Base-by-base conservation (phyloP, 345 rosid species). In the Moricandia moricandioides region DNA sequence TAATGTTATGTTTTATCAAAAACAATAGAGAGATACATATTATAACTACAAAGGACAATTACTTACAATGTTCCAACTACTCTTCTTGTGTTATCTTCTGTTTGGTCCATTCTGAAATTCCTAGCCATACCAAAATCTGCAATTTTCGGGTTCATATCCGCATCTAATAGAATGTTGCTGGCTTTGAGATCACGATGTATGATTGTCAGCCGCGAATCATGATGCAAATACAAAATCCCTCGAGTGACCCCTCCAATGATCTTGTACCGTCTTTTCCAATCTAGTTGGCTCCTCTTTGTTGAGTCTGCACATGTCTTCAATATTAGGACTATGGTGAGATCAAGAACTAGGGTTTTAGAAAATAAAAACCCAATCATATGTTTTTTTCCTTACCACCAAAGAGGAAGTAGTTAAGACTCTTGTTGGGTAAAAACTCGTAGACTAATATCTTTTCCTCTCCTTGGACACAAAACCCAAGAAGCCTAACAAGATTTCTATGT, bases 401-500 rank as follows among this genome's bases (percentile, higher is more conserved):
- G 4, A 74, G 61, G 13, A 56, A 66, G 24, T 1, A 52, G 5
- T 85, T 85, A 17, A 72, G 76, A 27, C 76, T 72, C 56, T 63
- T 72, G 76, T 62, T 72, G 17, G 69, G 62, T 3, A 72, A 5
- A 62, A 72, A 72, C 69, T 72, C 76, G 1, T 72, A 72, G 10
- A 72, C 63, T 0, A 63, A 3, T 14, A 87, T 77, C 43, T 73
- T 78, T 34, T 87, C 88, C 0, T 77, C 84, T 69, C 78, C 81
- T 49, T 82, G 54, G 35, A 81, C 26, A 63, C 81, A 80, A 31
- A 79, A 85, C 0, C 90, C 87, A 3, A 85, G 56, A 56, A 87
- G 80, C 62, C 81, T 82, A 26, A 83, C 86, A 1, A 87, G 83
- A 56, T 87, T 87, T 69, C 59, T 76, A 59, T 85, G 86, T 16